phyloP scores from a whole-genome alignment of 2,329 filamentous ascomycete genomes.

The Oidium heveae region DNA sequence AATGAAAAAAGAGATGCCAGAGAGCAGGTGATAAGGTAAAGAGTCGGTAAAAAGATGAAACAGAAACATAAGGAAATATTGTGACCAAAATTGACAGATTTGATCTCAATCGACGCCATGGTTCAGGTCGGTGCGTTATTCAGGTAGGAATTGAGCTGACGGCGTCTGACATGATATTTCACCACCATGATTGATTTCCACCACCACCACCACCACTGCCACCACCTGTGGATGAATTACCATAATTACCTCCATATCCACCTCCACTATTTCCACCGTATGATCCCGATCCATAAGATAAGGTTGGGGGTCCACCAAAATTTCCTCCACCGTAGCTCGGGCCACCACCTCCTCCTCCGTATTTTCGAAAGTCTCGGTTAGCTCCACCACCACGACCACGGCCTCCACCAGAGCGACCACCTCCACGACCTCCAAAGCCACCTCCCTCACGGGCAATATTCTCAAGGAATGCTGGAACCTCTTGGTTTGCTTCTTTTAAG shows the following conservation, averaged over 20 bases:
- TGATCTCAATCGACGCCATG: too few relatives aligned
- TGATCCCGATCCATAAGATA: conserved; percentile 19
- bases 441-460: conserved; percentile 88
- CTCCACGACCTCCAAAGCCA: conserved; percentile 41
- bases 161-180: conserved; percentile 10
- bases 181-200: conserved; percentile 29
- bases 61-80: too few relatives aligned
- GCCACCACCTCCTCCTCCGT: conserved; percentile 27
- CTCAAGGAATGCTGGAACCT: conserved; percentile 82
- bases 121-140: too few relatives aligned
- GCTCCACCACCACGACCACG: conserved; percentile 44
- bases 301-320: conserved; percentile 17
- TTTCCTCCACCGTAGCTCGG: conserved; percentile 25
- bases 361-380: conserved; percentile 80
- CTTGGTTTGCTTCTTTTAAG: conserved; percentile 95
- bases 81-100: too few relatives aligned
- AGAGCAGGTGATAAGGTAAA: too few relatives aligned
- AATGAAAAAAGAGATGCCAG: too few relatives aligned
- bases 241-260: conserved; percentile 20
- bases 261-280: conserved; percentile 28
- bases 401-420: conserved; percentile 39
- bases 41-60: too few relatives aligned
- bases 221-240: conserved; percentile 11
- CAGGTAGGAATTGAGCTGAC: not conserved
- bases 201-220: conserved; percentile 16